Evolutionary conservation across 345 rosid genomes (phyloP).

Genomic region (Linum trigynum): DNA sequence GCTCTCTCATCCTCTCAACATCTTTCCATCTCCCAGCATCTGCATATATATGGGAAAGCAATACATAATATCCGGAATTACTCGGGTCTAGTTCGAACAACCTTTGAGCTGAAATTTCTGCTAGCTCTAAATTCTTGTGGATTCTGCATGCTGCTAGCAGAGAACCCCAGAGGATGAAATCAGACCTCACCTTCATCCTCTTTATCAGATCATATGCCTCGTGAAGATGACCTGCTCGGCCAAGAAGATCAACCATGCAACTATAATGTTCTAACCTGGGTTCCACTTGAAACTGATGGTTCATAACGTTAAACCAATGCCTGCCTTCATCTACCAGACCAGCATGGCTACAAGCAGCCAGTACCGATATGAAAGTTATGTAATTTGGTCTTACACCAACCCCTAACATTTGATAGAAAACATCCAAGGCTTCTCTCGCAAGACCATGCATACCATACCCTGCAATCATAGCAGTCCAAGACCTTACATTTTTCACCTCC

Average conservation of each 20-base stretch:
- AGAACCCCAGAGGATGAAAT: slow-evolving; percentile 72
- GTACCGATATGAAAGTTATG: slow-evolving; percentile 68
- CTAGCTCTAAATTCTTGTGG: slow-evolving; percentile 80
- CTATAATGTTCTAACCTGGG: slow-evolving; percentile 84
- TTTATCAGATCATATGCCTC: slow-evolving; percentile 58
- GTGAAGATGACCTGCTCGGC: slow-evolving; percentile 61
- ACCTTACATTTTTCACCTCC: slow-evolving; percentile 65
- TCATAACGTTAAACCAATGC: slow-evolving; percentile 72
- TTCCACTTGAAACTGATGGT: slow-evolving; percentile 38
- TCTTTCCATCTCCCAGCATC: slow-evolving; percentile 88
- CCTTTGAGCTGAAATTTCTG: slow-evolving; percentile 50
- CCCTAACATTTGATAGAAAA: slow-evolving; percentile 55
- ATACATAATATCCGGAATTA: slow-evolving; percentile 68
- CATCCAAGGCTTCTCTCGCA: slow-evolving; percentile 60
- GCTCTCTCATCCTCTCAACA: slow-evolving; percentile 54
- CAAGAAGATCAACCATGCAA: slow-evolving; percentile 91
- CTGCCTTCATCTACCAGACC: slow-evolving; percentile 72
- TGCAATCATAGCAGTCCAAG: slow-evolving; percentile 82
- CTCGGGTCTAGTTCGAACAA: slow-evolving; percentile 59
- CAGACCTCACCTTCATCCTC: slow-evolving; percentile 70
- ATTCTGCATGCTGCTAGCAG: slow-evolving; percentile 83
- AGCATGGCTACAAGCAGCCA: slow-evolving; percentile 77
- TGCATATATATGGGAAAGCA: slow-evolving; percentile 76
- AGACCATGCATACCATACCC: slow-evolving; percentile 86
- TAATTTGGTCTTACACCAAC: slow-evolving; percentile 61